phyloP scores from a whole-genome alignment of 805 yeast species.

The Sugiyamaella marilandica region DNA sequence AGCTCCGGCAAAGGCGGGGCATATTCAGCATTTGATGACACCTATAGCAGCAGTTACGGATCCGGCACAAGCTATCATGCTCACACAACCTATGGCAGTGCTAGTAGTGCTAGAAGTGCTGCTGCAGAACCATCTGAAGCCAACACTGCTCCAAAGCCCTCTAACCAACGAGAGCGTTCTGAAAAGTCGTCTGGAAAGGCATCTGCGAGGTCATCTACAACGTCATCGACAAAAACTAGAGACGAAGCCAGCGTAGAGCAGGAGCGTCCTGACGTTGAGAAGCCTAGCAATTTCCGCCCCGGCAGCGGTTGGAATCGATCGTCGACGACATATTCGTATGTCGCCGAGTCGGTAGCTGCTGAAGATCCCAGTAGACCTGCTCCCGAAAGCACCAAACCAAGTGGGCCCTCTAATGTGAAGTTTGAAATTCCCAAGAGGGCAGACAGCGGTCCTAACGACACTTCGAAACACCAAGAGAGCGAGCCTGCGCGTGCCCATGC shows the following conservation, averaged over 20 bases:
- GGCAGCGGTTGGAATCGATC: background rate
- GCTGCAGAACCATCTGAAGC: background rate
- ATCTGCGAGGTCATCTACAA: background rate
- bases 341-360: background rate
- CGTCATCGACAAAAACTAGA: background rate
- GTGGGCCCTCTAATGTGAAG: background rate
- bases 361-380: background rate
- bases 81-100: too few species aligned
- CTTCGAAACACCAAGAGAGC: too few species aligned
- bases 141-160: background rate
- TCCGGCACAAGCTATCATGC: too few species aligned
- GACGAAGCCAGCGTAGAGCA: background rate
- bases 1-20: too few species aligned
- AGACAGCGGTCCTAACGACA: too few species aligned
- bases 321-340: background rate
- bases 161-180: background rate
- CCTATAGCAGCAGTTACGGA: too few species aligned
- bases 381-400: background rate
- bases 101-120: too few species aligned
- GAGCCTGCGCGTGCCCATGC: too few species aligned
- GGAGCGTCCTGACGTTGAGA: background rate
- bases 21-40: too few species aligned
- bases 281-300: background rate
- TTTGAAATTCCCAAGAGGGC: background rate
- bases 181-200: background rate